Conservation (phyloP, 805 yeast genomes). For the Candida dajiaensis region DNA sequence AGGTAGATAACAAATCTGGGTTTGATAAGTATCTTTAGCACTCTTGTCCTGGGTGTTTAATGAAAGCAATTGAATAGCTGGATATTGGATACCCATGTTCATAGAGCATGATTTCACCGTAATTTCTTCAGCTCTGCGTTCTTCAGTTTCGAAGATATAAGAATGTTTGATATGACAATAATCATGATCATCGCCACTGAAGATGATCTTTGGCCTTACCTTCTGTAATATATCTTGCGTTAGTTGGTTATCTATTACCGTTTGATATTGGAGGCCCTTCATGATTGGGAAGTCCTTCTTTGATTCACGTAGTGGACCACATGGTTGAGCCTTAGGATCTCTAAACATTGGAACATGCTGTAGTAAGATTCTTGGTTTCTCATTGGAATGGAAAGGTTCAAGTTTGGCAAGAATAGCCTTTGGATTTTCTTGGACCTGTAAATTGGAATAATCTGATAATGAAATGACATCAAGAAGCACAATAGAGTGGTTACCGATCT, state of each 20-base stretch:
- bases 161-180: conserved; percentile 74
- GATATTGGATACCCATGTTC: conserved; percentile 85
- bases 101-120: conserved; percentile 87
- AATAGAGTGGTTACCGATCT: conserved; percentile 64
- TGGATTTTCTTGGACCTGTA: conserved; percentile 41
- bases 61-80: conserved; percentile 82
- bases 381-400: conserved; percentile 19
- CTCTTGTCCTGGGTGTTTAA: conserved; percentile 32
- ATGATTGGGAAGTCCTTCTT: conserved; percentile 57
- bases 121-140: conserved; percentile 52
- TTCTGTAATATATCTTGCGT: conserved; percentile 51
- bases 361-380: conserved; percentile 59
- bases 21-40: conserved; percentile 27
- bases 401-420: conserved; percentile 43
- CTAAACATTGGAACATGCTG: conserved; percentile 88
- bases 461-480: conserved; percentile 82
- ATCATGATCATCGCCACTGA: conserved; percentile 97
- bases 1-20: conserved; percentile 53
- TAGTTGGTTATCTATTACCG: conserved; percentile 63
- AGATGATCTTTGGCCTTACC: conserved; percentile 61
- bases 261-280: conserved; percentile 83
- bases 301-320: conserved; percentile 79
- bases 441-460: conserved; percentile 51
- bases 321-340: conserved; percentile 49
- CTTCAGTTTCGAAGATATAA: conserved; percentile 20